Evolutionary conservation across 2,329 filamentous ascomycete species (phyloP).

Genomic region (Fusarium staphyleae): DNA sequence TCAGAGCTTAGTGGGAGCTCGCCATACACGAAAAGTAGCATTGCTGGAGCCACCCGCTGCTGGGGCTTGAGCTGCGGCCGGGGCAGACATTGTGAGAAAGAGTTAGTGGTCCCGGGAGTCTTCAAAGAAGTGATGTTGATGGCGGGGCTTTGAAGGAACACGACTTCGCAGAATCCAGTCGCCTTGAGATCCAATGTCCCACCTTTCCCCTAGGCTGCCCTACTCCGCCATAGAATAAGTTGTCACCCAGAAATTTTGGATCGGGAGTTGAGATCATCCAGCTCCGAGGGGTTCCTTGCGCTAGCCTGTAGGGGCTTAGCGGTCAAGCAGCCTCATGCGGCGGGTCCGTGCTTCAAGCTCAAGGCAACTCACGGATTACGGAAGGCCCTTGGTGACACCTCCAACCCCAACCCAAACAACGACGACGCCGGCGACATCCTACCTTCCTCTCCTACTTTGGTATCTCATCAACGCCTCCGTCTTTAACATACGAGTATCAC

Average conservation of each 20-base stretch:
- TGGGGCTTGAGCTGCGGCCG: slow-evolving; percentile 44
- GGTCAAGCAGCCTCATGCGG: slow-evolving; percentile 37
- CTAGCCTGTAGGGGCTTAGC: slow-evolving; percentile 37
- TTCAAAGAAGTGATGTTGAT: slow-evolving; percentile 41
- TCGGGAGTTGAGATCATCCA: slow-evolving; percentile 52
- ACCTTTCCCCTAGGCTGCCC: slow-evolving; percentile 46
- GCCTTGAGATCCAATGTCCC: slow-evolving; percentile 48
- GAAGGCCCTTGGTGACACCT: slow-evolving; percentile 48
- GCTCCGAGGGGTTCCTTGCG: slow-evolving; percentile 43
- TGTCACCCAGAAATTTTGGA: slow-evolving; percentile 49
- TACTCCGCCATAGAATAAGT: slow-evolving; percentile 45
- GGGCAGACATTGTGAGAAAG: slow-evolving; percentile 54
- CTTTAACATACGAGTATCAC: not conserved
- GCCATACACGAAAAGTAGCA: slow-evolving; percentile 64
- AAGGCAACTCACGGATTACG: slow-evolving; percentile 53
- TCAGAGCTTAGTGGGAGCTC: slow-evolving; percentile 44
- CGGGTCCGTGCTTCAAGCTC: slow-evolving; percentile 47
- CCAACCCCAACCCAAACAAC: slow-evolving; percentile 43
- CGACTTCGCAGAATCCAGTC: slow-evolving; percentile 43
- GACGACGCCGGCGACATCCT: slow-evolving; percentile 33
- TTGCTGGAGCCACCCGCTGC: slow-evolving; percentile 53
- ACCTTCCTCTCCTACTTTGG: slow-evolving; percentile 14
- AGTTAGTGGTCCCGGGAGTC: slow-evolving; percentile 35
- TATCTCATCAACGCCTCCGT: slow-evolving; percentile 4
- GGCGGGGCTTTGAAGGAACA: slow-evolving; percentile 45